phyloP scores from a whole-genome alignment of 1,284 basidiomycete genomes.

The Singerocomus inundabilis region DNA sequence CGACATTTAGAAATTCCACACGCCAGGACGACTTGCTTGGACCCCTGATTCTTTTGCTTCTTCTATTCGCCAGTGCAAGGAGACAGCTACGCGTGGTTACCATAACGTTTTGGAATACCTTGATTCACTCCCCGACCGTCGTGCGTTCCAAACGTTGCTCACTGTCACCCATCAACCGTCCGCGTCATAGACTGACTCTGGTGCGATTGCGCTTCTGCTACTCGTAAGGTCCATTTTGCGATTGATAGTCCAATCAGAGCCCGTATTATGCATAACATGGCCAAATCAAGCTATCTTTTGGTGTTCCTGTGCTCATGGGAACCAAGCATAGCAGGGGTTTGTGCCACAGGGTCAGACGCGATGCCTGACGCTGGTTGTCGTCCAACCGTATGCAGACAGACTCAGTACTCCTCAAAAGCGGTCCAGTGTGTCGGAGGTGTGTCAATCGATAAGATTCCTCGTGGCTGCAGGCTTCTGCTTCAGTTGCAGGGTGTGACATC shows the following conservation, averaged over 20 bases:
- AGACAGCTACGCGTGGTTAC: no score
- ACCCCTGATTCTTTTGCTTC: neutral
- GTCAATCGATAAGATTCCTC: neutral
- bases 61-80: constrained; percentile 2
- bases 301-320: neutral
- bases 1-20: neutral
- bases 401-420: neutral
- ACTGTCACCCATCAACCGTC: no score
- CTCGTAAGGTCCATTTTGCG: neutral
- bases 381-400: neutral
- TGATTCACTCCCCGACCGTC: no score
- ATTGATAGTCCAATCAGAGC: neutral
- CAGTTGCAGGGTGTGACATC: neutral
- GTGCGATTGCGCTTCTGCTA: neutral
- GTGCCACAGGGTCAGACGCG: neutral
- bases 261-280: neutral
- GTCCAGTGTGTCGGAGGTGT: neutral
- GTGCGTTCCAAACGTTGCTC: no score
- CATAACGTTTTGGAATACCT: no score
- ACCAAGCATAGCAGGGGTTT: neutral
- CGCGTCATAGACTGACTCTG: no score
- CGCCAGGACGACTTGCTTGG: neutral
- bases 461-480: neutral
- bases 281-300: neutral
- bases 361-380: neutral